phyloP scores from a whole-genome alignment of 164 flowering plant genomes.

The Chimonanthus praecox region DNA sequence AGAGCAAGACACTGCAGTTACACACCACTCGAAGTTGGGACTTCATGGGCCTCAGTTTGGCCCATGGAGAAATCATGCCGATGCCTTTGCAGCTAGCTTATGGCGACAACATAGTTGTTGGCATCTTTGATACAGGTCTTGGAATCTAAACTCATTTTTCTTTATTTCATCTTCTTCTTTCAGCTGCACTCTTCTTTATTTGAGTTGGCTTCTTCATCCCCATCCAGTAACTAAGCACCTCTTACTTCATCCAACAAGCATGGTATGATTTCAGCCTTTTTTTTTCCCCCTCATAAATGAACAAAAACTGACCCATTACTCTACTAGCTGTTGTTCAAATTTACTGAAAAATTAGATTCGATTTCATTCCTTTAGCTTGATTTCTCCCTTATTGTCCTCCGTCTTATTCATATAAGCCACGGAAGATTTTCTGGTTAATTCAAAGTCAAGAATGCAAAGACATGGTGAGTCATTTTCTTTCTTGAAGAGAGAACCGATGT shows the following conservation, averaged over 20 bases:
- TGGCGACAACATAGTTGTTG: conserved; percentile 45
- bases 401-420: too few species aligned
- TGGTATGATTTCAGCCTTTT: background rate
- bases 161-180: background rate
- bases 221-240: background rate
- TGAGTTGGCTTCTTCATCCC: background rate
- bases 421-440: too few species aligned
- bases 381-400: background rate
- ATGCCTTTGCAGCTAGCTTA: conserved; percentile 37
- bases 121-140: conserved; percentile 40
- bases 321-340: background rate
- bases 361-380: background rate
- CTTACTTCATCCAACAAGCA: background rate
- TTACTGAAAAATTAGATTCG: background rate
- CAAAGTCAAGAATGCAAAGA: too few species aligned
- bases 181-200: background rate
- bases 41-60: conserved; percentile 54
- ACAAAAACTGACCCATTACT: too few species aligned
- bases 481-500: too few species aligned
- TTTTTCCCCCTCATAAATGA: too few species aligned
- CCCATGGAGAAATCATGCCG: conserved; percentile 11
- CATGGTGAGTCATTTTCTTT: too few species aligned
- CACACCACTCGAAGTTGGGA: conserved; percentile 88
- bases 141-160: background rate
- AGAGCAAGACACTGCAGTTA: conserved; percentile 39